These are phyloP conservation scores for Pseudogymnoascus sp. DNA, from an alignment of 2,329 filamentous ascomycete species.

Conservation along the genomic window DNA sequence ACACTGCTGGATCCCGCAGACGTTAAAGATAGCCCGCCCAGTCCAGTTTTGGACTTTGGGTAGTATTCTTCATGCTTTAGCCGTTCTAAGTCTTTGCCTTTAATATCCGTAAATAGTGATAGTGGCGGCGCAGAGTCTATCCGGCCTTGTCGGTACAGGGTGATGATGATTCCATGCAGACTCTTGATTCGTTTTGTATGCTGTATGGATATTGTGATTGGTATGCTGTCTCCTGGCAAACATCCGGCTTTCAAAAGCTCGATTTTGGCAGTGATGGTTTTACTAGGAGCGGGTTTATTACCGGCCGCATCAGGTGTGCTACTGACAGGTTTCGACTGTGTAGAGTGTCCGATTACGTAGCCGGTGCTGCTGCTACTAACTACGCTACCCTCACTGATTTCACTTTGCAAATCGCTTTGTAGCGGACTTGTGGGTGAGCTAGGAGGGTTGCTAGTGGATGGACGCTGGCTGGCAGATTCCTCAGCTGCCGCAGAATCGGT, in stretches of 20 bases:
- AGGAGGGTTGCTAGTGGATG: constrained; percentile 30
- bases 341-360: constrained; percentile 32
- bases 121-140: constrained; percentile 66
- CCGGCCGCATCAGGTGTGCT: constrained; percentile 43
- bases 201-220: constrained; percentile 71
- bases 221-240: constrained; percentile 74
- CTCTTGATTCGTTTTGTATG: constrained; percentile 88
- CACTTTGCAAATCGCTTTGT: constrained; percentile 53
- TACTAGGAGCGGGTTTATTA: constrained; percentile 46
- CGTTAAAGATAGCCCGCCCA: constrained; percentile 78
- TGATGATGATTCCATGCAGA: constrained; percentile 85
- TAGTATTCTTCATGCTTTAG: constrained; percentile 69
- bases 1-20: constrained; percentile 80
- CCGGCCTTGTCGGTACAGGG: constrained; percentile 80
- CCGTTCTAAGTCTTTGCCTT: constrained; percentile 57
- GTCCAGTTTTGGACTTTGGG: constrained; percentile 75
- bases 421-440: constrained; percentile 38
- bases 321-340: constrained; percentile 46
- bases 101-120: constrained; percentile 39
- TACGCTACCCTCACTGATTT: constrained; percentile 61
- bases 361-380: constrained; percentile 28
- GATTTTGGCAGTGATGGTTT: constrained; percentile 78
- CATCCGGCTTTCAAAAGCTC: constrained; percentile 77
- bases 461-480: constrained; percentile 27
- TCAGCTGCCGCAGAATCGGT: constrained; percentile 23